Base-by-base conservation (phyloP, 768 basidiomycete species). In the Amanita pallidorosea region DNA sequence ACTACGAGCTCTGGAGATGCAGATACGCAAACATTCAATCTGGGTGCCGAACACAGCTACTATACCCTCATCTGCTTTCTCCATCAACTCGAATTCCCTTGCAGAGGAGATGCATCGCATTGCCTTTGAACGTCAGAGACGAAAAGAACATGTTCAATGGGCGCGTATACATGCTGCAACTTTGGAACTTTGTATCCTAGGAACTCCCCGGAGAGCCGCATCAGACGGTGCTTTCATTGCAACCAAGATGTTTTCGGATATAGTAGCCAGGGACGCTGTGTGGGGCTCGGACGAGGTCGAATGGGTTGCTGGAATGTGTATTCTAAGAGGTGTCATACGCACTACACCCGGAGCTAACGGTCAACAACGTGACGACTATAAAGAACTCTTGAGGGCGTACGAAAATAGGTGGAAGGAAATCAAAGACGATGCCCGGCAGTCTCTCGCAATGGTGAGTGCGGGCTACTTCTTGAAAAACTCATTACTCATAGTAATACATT, bases 331-430 rank as follows among this genome's bases (percentile, higher is more conserved):
- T 31, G 70, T 83, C 37, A 81, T 83, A 51, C 66, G 80, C 51
- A 75, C 75, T 15, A 73, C 70, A 0, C 68, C 73, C 60, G 62
- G 72, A 38, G 70, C 70, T n/a, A 70, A 74, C 58, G 60, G 67
- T 47, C 64, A 69, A 54, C 72, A 75, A 54, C 65, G 74, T 54
- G 69, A 73, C 37, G 72, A 79, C 52, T 81, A 79, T 58, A 78
- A 75, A 48, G 74, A 74, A 27, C 56, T 83, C 18, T 49, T 82
- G 59, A 67, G 71, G 37, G 73, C 70, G 6, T 83, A 83, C 59
- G 80, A 83, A 57, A 67, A 73, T n/a, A 64, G 80, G 49, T 83
- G 81, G 81, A 83, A 82, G 59, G 81, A 83, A 60, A 82, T 83
- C 53, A 79, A 79, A 60, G 81, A 83, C 56, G 81, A 83, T 61